Conservation (phyloP, 257 asterid species). For the Plantago elongata region DNA sequence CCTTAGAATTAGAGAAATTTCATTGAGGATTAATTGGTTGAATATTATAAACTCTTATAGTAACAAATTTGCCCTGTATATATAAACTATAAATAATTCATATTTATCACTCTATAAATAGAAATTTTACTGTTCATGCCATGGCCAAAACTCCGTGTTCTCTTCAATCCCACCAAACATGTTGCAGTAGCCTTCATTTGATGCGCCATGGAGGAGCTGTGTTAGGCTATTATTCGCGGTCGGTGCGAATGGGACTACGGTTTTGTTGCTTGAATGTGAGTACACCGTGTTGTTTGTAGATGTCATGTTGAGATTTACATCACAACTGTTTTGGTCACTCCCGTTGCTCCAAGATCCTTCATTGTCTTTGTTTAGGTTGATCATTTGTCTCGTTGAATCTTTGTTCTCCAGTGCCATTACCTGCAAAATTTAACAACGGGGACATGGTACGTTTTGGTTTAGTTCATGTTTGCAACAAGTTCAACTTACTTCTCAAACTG, state of each 20-base stretch:
- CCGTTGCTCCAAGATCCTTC: conserved; percentile 80
- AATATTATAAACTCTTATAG: no score
- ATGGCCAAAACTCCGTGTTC: conserved; percentile 63
- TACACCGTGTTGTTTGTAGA: conserved; percentile 25
- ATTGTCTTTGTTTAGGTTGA: conserved; percentile 57
- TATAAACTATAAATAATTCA: neutral
- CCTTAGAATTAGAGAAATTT: no score
- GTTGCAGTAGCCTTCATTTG: conserved; percentile 50
- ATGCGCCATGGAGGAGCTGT: conserved; percentile 32
- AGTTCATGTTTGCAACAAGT: no score
- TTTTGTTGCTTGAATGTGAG: conserved; percentile 27
- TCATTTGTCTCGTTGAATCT: conserved; percentile 24
- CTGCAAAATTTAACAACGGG: conserved; percentile 15
- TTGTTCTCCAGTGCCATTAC: conserved; percentile 11
- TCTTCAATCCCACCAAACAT: conserved; percentile 59
- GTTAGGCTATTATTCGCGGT: conserved; percentile 17
- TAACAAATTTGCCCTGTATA: neutral
- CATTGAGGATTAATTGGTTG: no score
- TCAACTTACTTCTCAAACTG: no score
- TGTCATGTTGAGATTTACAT: conserved; percentile 43
- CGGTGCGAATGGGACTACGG: conserved; percentile 10
- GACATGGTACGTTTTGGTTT: no score
- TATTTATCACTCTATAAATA: conserved; percentile 22
- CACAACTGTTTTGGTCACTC: conserved; percentile 51
- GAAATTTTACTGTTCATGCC: conserved; percentile 61